Conservation (phyloP, 805 yeast genomes). For the Vanderwaltozyma yarrowii region DNA sequence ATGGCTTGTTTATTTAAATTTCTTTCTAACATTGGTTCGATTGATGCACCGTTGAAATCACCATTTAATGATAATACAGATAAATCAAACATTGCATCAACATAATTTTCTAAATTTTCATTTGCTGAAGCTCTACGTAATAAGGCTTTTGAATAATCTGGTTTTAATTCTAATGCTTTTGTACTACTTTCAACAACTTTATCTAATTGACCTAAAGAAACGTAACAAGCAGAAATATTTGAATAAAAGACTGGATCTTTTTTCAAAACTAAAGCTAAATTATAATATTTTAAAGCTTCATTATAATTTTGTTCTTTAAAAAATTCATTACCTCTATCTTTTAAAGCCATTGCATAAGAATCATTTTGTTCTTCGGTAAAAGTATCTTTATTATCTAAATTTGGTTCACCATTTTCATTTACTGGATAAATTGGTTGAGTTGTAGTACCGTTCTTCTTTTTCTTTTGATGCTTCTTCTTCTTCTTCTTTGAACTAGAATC, state of each 20-base stretch:
- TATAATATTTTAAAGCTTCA: conserved; percentile 70
- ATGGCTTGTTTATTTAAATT: conserved; percentile 74
- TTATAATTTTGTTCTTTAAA: conserved; percentile 63
- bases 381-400: conserved; percentile 34
- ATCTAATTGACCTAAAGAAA: conserved; percentile 68
- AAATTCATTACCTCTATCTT: conserved; percentile 78
- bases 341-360: conserved; percentile 61
- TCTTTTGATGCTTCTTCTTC: conserved; percentile 29
- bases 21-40: conserved; percentile 78
- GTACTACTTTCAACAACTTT: conserved; percentile 85
- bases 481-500: conserved; percentile 31
- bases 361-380: conserved; percentile 46
- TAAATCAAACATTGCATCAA: conserved; percentile 83
- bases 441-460: conserved; percentile 26
- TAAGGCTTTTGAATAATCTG: conserved; percentile 84
- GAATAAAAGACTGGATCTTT: conserved; percentile 85
- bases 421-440: conserved; percentile 38
- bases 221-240: conserved; percentile 93
- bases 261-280: conserved; percentile 65
- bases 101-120: conserved; percentile 67
- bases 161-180: conserved; percentile 73
- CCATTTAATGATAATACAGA: conserved; percentile 83
- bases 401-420: conserved; percentile 47
- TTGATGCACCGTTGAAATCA: conserved; percentile 66
- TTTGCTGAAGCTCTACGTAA: conserved; percentile 89